Conservation (phyloP, 208 protist species). For the Leishmania major region DNA sequence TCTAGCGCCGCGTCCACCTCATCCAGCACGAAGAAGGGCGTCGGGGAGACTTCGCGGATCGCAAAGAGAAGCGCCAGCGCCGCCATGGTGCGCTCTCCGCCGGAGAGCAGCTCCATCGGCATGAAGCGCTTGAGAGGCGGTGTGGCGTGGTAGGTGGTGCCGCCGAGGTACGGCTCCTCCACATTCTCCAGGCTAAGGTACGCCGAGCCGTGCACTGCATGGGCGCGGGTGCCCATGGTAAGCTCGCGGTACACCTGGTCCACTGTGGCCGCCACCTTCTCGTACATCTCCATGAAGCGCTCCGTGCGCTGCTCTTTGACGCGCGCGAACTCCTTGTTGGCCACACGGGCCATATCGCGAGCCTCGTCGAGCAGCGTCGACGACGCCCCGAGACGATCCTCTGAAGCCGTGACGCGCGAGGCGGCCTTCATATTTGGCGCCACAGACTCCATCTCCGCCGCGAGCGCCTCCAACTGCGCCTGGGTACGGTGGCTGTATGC, state of each 20-base stretch:
- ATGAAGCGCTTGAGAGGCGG: constrained; percentile 98
- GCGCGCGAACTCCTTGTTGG: constrained; percentile 76
- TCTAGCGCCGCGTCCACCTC: constrained; percentile 99
- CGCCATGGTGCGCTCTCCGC: constrained; percentile 99
- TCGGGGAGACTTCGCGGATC: constrained; percentile 95
- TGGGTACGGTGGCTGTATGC: constrained; percentile 71
- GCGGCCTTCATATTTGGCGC: constrained; percentile 86
- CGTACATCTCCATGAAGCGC: constrained; percentile 94
- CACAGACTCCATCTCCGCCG: constrained; percentile 75
- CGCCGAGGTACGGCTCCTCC: constrained; percentile 96
- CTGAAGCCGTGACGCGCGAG: constrained; percentile 61
- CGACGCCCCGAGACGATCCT: constrained; percentile 74
- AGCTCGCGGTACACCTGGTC: constrained; percentile 96
- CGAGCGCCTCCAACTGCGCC: constrained; percentile 50
- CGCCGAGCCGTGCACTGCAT: constrained; percentile 89
- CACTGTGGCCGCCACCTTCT: constrained; percentile 90
- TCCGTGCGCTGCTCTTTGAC: constrained; percentile 89
- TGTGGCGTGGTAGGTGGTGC: constrained; percentile 97
- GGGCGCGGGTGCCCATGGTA: constrained; percentile 82
- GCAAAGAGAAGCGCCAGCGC: constrained; percentile 98
- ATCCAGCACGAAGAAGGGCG: constrained; percentile 99
- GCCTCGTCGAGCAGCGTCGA: constrained; percentile 78
- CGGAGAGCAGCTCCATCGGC: constrained; percentile 98
- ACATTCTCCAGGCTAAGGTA: constrained; percentile 95
- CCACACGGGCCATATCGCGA: constrained; percentile 68